phyloP scores from a whole-genome alignment of 1,284 basidiomycete species.

The Sanghuangporus sanghuang region DNA sequence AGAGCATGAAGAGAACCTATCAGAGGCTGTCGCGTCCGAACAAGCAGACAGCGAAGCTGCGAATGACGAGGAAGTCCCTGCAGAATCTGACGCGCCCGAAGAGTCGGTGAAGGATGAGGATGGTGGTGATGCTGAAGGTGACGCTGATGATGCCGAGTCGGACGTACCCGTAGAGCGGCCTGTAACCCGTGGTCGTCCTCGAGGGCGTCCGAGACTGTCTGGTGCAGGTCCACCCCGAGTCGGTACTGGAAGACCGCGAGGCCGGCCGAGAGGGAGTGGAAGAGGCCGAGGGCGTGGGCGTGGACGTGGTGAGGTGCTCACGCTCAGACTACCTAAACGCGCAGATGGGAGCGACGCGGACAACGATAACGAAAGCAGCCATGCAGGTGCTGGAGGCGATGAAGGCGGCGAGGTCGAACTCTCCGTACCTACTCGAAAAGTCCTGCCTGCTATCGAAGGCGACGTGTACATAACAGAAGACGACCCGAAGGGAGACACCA shows the following conservation, averaged over 20 bases:
- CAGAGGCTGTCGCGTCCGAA: slow-evolving; percentile 5
- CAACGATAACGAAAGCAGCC: slow-evolving; percentile 35
- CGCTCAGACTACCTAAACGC: slow-evolving; percentile 29
- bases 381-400: slow-evolving; percentile 16
- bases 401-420: slow-evolving; percentile 31
- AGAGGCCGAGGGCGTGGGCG: slow-evolving; percentile 35
- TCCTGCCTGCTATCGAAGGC: slow-evolving; percentile 74
- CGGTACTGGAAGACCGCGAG: slow-evolving; percentile 10
- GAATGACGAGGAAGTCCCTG: slow-evolving; percentile 15
- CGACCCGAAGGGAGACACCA: slow-evolving; percentile 85
- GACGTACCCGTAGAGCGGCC: slow-evolving; percentile 17
- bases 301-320: slow-evolving; percentile 36
- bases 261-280: slow-evolving; percentile 16
- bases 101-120: slow-evolving; percentile 16
- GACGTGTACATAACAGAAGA: slow-evolving; percentile 86
- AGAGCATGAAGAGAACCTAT: slow-evolving; percentile 14
- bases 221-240: neutral
- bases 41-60: slow-evolving; percentile 19
- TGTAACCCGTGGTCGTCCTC: slow-evolving; percentile 34
- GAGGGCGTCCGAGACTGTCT: slow-evolving; percentile 25
- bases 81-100: slow-evolving; percentile 18
- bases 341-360: slow-evolving; percentile 46
- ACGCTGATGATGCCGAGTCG: slow-evolving; percentile 15
- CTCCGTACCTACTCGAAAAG: slow-evolving; percentile 45
- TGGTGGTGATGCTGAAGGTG: slow-evolving; percentile 21